Evolutionary conservation across 2,329 filamentous ascomycete genomes (phyloP).

Genomic region (Exserohilum rostratum): DNA sequence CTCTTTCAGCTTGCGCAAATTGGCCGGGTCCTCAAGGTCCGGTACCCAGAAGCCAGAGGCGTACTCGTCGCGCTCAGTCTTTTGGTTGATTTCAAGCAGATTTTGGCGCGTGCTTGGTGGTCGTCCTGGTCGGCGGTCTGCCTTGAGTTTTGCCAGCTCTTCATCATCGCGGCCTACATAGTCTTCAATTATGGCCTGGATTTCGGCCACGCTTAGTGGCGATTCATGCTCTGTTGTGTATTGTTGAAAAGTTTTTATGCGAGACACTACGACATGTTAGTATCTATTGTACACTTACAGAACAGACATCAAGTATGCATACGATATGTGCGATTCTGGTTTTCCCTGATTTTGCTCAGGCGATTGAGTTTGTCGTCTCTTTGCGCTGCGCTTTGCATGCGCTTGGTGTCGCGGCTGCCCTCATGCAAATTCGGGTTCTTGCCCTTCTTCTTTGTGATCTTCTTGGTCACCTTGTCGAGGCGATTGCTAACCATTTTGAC

Average conservation of each 20-base stretch:
- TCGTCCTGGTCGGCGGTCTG: slow-evolving; percentile 75
- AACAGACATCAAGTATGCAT: slow-evolving; percentile 30
- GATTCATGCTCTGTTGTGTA: slow-evolving; percentile 61
- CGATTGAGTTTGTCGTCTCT: slow-evolving; percentile 83
- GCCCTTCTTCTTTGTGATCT: slow-evolving; percentile 85
- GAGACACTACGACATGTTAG: slow-evolving; percentile 59
- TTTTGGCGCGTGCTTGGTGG: slow-evolving; percentile 80
- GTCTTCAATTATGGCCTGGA: slow-evolving; percentile 59
- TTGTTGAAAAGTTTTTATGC: slow-evolving; percentile 75
- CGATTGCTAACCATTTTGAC: slow-evolving; percentile 58
- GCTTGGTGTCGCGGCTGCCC: slow-evolving; percentile 83
- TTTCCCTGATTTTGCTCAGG: slow-evolving; percentile 71
- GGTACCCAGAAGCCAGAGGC: slow-evolving; percentile 86
- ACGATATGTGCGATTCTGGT: slow-evolving; percentile 77
- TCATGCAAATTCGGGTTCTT: slow-evolving; percentile 79
- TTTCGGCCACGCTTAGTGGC: slow-evolving; percentile 56
- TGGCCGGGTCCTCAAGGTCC: slow-evolving; percentile 72
- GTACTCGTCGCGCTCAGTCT: slow-evolving; percentile 77
- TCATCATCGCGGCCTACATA: slow-evolving; percentile 70
- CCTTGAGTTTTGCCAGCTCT: slow-evolving; percentile 69
- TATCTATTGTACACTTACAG: neutral
- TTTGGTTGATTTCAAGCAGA: slow-evolving; percentile 73
- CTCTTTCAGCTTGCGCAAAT: slow-evolving; percentile 66
- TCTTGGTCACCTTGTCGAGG: slow-evolving; percentile 83
- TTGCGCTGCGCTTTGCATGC: slow-evolving; percentile 77